Evolutionary conservation across 78 protist genomes (phyloP).

Genomic region (Tieghemostelium lacteum): DNA sequence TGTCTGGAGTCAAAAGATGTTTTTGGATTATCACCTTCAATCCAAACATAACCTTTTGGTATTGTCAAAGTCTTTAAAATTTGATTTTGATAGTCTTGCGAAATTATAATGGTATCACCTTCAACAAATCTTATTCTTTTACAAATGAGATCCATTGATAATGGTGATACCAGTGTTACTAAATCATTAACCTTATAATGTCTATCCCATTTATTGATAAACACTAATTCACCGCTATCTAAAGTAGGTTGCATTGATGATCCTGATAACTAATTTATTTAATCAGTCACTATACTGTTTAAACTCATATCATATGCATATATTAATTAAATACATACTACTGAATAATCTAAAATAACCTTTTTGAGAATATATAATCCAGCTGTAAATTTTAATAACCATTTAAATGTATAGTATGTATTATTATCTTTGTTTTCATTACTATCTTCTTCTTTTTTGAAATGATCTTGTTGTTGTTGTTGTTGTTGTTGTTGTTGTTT

Average conservation of each 20-base stretch:
- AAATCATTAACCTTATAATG: constrained; percentile 29
- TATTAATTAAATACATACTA: not conserved
- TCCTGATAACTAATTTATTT: constrained; percentile 28
- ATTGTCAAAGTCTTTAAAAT: not conserved
- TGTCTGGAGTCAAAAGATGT: constrained; percentile 84
- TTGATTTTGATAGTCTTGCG: too few relatives aligned
- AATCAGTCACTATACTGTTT: not conserved
- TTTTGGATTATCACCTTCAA: constrained; percentile 87
- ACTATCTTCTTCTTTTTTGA: not conserved
- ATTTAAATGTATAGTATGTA: not conserved
- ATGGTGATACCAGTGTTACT: constrained; percentile 30
- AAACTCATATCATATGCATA: not conserved
- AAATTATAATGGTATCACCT: not conserved
- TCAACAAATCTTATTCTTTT: constrained; percentile 38
- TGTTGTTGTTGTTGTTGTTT: not conserved
- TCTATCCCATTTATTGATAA: constrained; percentile 5
- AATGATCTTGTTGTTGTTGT: not conserved
- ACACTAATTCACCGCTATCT: constrained; percentile 2
- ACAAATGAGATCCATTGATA: not conserved
- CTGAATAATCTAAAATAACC: constrained; percentile 1
- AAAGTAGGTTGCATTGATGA: constrained; percentile 63
- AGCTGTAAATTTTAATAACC: not conserved
- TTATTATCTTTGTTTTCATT: not conserved
- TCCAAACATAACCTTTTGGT: constrained; percentile 85
- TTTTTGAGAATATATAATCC: not conserved